These are phyloP conservation scores for Adenanthera pavonina DNA, from an alignment of 306 rosid species.

Conservation along the genomic window DNA sequence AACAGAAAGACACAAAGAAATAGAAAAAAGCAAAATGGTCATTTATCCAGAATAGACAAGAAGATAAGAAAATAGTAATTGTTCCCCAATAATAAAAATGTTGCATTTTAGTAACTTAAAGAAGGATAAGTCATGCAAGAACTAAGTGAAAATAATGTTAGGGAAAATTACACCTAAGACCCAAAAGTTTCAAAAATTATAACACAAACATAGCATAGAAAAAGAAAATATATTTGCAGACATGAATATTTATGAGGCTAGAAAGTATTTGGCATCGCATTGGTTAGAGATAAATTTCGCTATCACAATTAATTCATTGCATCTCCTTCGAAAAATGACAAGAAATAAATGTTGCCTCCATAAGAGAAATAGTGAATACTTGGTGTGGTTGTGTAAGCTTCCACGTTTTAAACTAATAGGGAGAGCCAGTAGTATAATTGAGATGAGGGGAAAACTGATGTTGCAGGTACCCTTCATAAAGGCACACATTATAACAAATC, in stretches of 20 bases:
- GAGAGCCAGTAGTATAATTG: background rate
- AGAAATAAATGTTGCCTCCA: background rate
- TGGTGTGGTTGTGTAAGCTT: background rate
- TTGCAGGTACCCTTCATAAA: background rate
- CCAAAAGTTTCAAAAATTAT: too few relatives aligned
- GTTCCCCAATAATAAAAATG: too few relatives aligned
- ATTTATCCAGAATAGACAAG: too few relatives aligned
- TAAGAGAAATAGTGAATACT: background rate
- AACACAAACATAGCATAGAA: background rate
- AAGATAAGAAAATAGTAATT: too few relatives aligned
- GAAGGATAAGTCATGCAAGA: too few relatives aligned
- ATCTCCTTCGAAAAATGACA: constrained; percentile 45
- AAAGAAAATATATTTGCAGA: background rate
- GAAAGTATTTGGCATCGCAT: constrained; percentile 47
- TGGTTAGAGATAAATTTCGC: constrained; percentile 43
- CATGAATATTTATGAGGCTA: constrained; percentile 43
- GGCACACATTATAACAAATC: background rate
- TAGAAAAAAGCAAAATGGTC: too few relatives aligned
- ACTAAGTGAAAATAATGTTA: too few relatives aligned
- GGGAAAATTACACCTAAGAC: too few relatives aligned
- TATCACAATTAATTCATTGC: constrained; percentile 41
- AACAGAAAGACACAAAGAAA: too few relatives aligned
- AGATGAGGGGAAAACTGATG: background rate
- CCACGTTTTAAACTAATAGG: constrained; percentile 37
- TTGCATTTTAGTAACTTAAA: too few relatives aligned